These are phyloP conservation scores for Botrytis galanthina DNA, from an alignment of 2,329 filamentous ascomycete species.

Conservation along the genomic window DNA sequence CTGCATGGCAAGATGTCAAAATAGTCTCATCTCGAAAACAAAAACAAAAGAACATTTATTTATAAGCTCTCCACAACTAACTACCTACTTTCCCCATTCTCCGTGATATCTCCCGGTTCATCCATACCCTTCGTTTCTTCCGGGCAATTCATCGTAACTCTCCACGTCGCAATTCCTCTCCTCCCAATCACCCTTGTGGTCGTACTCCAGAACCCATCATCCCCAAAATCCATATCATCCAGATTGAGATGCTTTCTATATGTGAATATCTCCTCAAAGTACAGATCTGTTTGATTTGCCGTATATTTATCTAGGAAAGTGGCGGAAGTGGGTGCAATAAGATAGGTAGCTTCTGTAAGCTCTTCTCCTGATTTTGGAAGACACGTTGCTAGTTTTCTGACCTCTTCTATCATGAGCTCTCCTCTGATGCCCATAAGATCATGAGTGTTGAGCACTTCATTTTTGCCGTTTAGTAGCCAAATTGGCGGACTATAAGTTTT, in stretches of 20 bases:
- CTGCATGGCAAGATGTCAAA: neutral
- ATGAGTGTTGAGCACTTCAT: conserved; percentile 65
- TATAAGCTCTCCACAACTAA: conserved; percentile 1
- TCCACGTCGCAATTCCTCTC: conserved; percentile 60
- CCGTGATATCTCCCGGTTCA: neutral
- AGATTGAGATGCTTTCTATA: conserved; percentile 68
- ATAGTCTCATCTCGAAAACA: neutral
- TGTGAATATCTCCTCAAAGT: conserved; percentile 69
- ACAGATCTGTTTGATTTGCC: conserved; percentile 45
- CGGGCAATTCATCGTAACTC: conserved; percentile 47
- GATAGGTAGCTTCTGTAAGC: conserved; percentile 58
- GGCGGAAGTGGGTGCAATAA: conserved; percentile 72
- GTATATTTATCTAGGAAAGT: conserved; percentile 66
- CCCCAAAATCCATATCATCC: conserved; percentile 76
- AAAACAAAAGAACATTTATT: conserved; percentile 16
- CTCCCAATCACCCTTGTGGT: conserved; percentile 64
- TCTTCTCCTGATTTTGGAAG: conserved; percentile 57
- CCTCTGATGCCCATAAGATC: conserved; percentile 74
- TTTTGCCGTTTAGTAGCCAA: conserved; percentile 76
- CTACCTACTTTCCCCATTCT: neutral
- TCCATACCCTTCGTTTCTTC: conserved; percentile 2
- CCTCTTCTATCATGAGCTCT: conserved; percentile 55
- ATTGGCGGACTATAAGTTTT: conserved; percentile 81
- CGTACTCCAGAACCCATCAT: conserved; percentile 73
- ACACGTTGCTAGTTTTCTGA: conserved; percentile 61